A percentile compares a stretch with the other conserved stretches of the same genome.
phyloP scores from a whole-genome alignment of 73 alveolate genomes.

The Durusdinium trenchii region DNA sequence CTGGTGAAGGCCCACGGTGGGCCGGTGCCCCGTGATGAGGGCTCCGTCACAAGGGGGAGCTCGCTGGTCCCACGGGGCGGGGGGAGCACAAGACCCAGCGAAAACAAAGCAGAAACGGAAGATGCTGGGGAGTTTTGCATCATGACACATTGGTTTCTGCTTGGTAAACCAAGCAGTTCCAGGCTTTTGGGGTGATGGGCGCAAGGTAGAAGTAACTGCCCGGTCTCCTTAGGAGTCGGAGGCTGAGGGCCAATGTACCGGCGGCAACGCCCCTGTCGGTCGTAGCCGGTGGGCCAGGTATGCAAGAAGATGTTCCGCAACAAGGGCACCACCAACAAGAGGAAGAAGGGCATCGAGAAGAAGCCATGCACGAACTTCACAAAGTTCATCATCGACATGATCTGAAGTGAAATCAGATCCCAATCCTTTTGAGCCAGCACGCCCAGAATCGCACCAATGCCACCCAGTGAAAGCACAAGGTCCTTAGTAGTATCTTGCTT shows the following conservation, averaged over 20 bases:
- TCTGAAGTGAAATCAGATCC: neutral
- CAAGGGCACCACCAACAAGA: conserved; percentile 29
- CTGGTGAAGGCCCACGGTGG: no score
- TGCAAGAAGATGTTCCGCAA: conserved; percentile 34
- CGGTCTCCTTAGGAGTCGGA: neutral
- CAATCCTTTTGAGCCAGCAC: neutral
- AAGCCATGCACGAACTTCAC: conserved; percentile 64
- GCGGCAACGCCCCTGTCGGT: conserved; percentile 73
- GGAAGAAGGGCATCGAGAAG: conserved; percentile 28
- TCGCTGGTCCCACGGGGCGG: no score
- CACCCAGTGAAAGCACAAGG: neutral
- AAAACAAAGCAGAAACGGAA: no score
- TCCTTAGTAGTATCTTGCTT: no score
- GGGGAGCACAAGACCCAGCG: no score
- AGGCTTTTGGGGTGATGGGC: no score
- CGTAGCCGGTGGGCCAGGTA: conserved; percentile 68
- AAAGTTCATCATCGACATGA: neutral
- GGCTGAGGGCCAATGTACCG: conserved; percentile 46
- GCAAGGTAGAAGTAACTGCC: no score
- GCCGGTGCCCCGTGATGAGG: no score
- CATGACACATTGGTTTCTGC: no score
- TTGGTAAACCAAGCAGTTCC: no score
- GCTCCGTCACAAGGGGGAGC: no score
- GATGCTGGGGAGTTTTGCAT: no score
- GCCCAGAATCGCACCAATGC: neutral